A percentile compares a stretch with the other conserved stretches of the same genome.
Conservation (phyloP, 306 rosid species). For the Lathyrus aphaca region DNA sequence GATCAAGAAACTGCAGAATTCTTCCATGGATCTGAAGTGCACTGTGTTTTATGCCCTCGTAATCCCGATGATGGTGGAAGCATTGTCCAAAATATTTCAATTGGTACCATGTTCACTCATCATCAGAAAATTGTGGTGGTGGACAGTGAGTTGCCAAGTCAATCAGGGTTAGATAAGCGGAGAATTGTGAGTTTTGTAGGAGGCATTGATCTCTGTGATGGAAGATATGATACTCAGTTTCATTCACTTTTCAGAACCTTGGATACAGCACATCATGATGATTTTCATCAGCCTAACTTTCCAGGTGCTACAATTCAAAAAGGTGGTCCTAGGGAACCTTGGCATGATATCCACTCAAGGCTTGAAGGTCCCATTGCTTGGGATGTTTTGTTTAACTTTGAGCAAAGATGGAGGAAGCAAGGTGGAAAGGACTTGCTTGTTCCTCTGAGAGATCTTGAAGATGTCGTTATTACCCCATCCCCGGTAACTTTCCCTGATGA, state of each 20-base stretch:
- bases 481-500: slow-evolving; percentile 64
- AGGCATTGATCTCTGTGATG: slow-evolving; percentile 74
- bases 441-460: slow-evolving; percentile 52
- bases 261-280: slow-evolving; percentile 65
- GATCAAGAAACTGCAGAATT: slow-evolving; percentile 58
- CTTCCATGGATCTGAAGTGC: slow-evolving; percentile 54
- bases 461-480: slow-evolving; percentile 60
- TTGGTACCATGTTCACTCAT: slow-evolving; percentile 69
- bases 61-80: slow-evolving; percentile 70
- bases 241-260: slow-evolving; percentile 70
- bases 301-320: slow-evolving; percentile 51
- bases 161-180: slow-evolving; percentile 37
- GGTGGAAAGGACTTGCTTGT: slow-evolving; percentile 66
- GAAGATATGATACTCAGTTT: slow-evolving; percentile 67
- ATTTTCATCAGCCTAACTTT: slow-evolving; percentile 72
- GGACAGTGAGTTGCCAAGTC: slow-evolving; percentile 57
- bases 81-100: slow-evolving; percentile 52
- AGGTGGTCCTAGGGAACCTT: slow-evolving; percentile 75
- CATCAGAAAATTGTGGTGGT: slow-evolving; percentile 75
- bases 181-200: slow-evolving; percentile 71
- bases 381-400: slow-evolving; percentile 71
- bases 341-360: slow-evolving; percentile 71
- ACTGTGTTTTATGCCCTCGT: slow-evolving; percentile 69
- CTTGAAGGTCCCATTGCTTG: slow-evolving; percentile 79
- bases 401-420: slow-evolving; percentile 75